Percentiles rank a stretch among this genome's conserved stretches.
phyloP scores from a whole-genome alignment of 2,329 filamentous ascomycete genomes.

The Aspergillus viridinutans region DNA sequence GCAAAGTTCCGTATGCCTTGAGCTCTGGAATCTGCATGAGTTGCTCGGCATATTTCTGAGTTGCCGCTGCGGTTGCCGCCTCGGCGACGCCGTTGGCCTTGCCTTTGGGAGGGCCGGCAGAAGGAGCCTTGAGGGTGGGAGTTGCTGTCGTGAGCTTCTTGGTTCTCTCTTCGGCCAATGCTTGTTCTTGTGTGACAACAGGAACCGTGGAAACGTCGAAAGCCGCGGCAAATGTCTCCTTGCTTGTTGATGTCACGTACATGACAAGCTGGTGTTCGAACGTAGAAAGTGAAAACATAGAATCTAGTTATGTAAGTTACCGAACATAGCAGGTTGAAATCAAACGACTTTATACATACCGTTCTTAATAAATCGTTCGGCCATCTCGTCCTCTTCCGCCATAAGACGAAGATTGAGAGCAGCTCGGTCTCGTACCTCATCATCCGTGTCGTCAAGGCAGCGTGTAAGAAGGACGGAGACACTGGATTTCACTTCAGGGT shows the following conservation, averaged over 20 bases:
- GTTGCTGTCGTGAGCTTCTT: constrained; percentile 95
- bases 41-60: constrained; percentile 85
- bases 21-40: constrained; percentile 86
- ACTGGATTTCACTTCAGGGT: constrained; percentile 93
- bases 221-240: constrained; percentile 73
- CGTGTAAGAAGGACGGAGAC: constrained; percentile 87
- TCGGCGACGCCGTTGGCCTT: constrained; percentile 66
- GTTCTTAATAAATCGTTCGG: constrained; percentile 86
- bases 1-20: constrained; percentile 79
- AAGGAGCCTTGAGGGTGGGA: constrained; percentile 89
- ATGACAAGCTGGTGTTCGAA: constrained; percentile 97
- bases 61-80: constrained; percentile 71
- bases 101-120: constrained; percentile 70
- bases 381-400: constrained; percentile 83
- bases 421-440: constrained; percentile 94
- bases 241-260: constrained; percentile 92
- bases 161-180: constrained; percentile 89
- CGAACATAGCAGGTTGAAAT: not conserved
- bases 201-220: constrained; percentile 92
- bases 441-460: constrained; percentile 94
- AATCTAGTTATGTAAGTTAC: constrained; percentile 56
- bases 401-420: constrained; percentile 89
- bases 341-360: constrained; percentile 48
- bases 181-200: constrained; percentile 91
- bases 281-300: constrained; percentile 88